Evolutionary conservation across 2,329 filamentous ascomycete genomes (phyloP).

Genomic region (Paecilomyces sp.): DNA sequence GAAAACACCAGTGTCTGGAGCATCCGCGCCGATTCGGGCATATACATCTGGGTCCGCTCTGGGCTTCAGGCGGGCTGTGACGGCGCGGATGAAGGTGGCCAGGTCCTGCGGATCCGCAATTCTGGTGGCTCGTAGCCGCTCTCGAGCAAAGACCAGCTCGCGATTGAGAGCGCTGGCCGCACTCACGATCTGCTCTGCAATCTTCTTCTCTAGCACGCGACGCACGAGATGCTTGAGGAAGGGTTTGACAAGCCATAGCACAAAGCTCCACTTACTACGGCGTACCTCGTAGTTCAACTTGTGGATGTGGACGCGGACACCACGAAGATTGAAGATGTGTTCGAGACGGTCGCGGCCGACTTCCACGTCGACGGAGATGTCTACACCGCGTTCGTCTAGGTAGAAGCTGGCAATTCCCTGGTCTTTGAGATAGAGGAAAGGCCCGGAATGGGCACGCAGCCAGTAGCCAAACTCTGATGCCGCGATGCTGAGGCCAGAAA

Average conservation of each 20-base stretch:
- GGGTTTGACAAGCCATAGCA: constrained; percentile 79
- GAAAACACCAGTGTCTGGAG: constrained; percentile 61
- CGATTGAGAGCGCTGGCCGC: constrained; percentile 68
- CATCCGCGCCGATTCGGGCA: constrained; percentile 61
- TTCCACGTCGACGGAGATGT: constrained; percentile 78
- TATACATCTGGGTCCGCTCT: constrained; percentile 71
- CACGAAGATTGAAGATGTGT: constrained; percentile 69
- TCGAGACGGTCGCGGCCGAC: constrained; percentile 72
- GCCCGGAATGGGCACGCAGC: constrained; percentile 68
- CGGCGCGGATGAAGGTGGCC: constrained; percentile 73
- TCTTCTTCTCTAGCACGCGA: constrained; percentile 69
- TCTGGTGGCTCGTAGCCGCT: constrained; percentile 75
- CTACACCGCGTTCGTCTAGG: constrained; percentile 79
- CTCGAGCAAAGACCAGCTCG: constrained; percentile 78
- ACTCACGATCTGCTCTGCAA: constrained; percentile 64
- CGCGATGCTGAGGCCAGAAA: constrained; percentile 75
- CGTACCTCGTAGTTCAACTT: constrained; percentile 74
- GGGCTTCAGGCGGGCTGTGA: constrained; percentile 67
- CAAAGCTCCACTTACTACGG: constrained; percentile 62
- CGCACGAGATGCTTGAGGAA: constrained; percentile 73
- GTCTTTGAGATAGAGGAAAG: constrained; percentile 64
- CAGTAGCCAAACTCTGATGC: constrained; percentile 89
- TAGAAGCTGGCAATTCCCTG: constrained; percentile 79
- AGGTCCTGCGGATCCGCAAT: constrained; percentile 75
- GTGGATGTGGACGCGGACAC: constrained; percentile 75